These are phyloP conservation scores for Candida succiphila DNA, from an alignment of 805 yeast species.

Conservation along the genomic window DNA sequence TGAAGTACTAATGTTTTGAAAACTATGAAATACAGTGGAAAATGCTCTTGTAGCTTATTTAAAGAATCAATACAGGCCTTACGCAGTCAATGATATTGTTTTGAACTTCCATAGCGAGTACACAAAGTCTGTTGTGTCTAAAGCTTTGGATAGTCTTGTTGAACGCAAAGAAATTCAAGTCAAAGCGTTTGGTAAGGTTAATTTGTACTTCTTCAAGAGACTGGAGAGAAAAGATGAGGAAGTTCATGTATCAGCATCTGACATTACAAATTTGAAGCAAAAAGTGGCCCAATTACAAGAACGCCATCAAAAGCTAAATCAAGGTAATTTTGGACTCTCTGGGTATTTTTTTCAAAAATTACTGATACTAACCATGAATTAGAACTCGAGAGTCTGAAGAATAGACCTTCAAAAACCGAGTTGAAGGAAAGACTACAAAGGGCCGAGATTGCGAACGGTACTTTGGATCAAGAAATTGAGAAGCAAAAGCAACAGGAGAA, in stretches of 20 bases:
- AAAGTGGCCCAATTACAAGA: too few relatives aligned
- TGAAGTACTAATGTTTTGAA: too few relatives aligned
- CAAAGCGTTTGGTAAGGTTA: slow-evolving; percentile 34
- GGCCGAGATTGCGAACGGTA: too few relatives aligned
- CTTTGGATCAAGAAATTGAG: slow-evolving; percentile 2
- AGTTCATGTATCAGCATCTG: slow-evolving; percentile 6
- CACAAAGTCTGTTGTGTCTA: slow-evolving; percentile 22
- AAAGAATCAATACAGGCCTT: slow-evolving; percentile 35
- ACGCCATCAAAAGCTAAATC: too few relatives aligned
- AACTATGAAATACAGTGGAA: too few relatives aligned
- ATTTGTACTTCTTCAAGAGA: slow-evolving; percentile 32
- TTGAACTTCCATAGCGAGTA: slow-evolving; percentile 33
- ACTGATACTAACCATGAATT: too few relatives aligned
- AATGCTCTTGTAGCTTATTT: too few relatives aligned
- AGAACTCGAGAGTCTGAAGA: too few relatives aligned
- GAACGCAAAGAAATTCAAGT: slow-evolving; percentile 22
- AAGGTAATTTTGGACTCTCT: too few relatives aligned
- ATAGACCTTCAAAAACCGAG: too few relatives aligned
- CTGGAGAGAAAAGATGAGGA: slow-evolving; percentile 1
- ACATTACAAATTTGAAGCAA: background rate
- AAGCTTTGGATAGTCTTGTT: slow-evolving; percentile 27
- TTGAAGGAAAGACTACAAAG: too few relatives aligned
- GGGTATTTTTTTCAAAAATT: too few relatives aligned
- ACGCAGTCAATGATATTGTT: slow-evolving; percentile 34
- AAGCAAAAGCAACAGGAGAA: background rate